Base-by-base conservation (phyloP, 768 basidiomycete genomes). In the Lactarius sp. region DNA sequence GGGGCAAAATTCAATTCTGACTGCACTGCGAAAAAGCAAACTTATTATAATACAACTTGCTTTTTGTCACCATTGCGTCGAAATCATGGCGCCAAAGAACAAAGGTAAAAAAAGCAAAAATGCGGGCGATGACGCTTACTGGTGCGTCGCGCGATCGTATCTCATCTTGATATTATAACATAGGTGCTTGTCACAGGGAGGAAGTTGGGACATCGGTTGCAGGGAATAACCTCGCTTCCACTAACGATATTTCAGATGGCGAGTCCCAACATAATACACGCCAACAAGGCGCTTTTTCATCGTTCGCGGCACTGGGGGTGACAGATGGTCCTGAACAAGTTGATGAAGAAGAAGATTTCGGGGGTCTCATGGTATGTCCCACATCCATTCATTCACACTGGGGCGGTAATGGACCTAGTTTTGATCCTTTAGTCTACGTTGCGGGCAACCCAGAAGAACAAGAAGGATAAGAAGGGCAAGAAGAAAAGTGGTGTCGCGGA, bases 91-190 rank as follows among this genome's bases (percentile, higher is more conserved):
- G 37, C 85, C 86, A 34, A 87, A 87, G 73, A 82, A 79, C 72
- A 92, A 92, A 72, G 93, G 88, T 67, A 96, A 95, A 79, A 95
- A 94, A 71, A 85, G 81, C 36, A 94, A 94, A 78, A 88, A 85
- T 70, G 79, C 78, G 50, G 85, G 88, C 69, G 92, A 95, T 67
- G 91, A 92, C 70, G 86, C 83, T 44, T 90, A 82, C 77, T 96
- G 93, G 93, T 92, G 54, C 39, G 78, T 63, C 14, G 39, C 18
- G 42, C 52, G 51, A 55, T 56, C 49, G 33, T 44, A 27, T 34
- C 36, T 46, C 53, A 46, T 49, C 49, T 47, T 7, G 14, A 14
- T 51, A 6, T 27, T 65, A 64, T 77, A 68, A 57, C 54, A 58
- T 60, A 42, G 34, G 22, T 36, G 50, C 56, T 47, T 49, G 41